Conservation (phyloP, 257 asterid genomes). For the Solanum chiquidenum region DNA sequence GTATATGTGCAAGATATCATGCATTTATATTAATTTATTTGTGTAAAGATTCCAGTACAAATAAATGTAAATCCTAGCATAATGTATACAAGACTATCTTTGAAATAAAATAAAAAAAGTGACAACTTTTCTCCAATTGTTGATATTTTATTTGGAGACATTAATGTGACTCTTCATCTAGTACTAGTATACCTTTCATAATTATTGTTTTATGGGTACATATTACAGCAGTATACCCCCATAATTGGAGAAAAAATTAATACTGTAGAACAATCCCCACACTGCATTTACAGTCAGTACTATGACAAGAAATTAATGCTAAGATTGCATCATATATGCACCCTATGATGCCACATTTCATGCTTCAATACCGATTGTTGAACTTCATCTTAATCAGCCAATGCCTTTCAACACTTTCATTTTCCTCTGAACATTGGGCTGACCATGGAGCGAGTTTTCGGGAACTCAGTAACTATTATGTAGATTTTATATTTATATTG, state of each 20-base stretch:
- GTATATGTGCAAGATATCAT: background rate
- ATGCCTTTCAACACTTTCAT: background rate
- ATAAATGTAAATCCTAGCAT: background rate
- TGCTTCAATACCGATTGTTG: slow-evolving; percentile 21
- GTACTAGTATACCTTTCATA: background rate
- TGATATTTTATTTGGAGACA: background rate
- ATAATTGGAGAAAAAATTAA: background rate
- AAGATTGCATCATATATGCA: slow-evolving; percentile 12
- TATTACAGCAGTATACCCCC: background rate
- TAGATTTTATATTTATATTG: background rate
- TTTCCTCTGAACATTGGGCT: background rate
- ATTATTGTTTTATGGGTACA: background rate
- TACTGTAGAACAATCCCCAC: background rate
- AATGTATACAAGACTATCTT: background rate
- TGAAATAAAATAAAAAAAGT: background rate
- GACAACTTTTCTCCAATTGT: background rate
- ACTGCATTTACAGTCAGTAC: background rate
- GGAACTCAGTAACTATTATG: background rate
- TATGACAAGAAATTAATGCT: background rate
- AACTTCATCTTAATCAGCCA: background rate
- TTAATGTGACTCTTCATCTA: background rate
- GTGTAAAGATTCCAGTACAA: background rate
- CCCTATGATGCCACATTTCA: slow-evolving; percentile 53
- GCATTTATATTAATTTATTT: background rate
- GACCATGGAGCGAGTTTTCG: background rate